A percentile compares a stretch with the other conserved stretches of the same genome.
Conservation (phyloP, 306 rosid species). For the cucumber (Cucumis sativus) region DNA sequence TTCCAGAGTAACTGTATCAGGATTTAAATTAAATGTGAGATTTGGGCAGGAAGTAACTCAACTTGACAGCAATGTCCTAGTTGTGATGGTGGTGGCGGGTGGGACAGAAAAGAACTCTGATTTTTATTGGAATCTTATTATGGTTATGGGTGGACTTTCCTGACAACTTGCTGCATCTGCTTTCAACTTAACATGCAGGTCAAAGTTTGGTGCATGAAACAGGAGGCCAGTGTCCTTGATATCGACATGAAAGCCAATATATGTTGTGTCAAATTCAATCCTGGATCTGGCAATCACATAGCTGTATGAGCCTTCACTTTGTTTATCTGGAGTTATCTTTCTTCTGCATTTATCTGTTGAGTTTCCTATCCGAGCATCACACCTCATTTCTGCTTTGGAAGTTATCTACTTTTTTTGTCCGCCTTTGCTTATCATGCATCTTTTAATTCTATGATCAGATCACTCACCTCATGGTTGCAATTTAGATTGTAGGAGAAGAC, state of each 20-base stretch:
- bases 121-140: background rate
- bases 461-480: background rate
- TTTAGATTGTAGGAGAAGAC: background rate
- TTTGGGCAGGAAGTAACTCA: background rate
- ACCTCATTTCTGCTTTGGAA: background rate
- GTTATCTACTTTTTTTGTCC: background rate
- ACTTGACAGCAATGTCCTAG: background rate
- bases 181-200: constrained; percentile 41
- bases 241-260: constrained; percentile 99
- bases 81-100: background rate
- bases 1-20: background rate
- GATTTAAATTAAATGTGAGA: background rate
- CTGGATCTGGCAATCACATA: constrained; percentile 81
- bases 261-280: constrained; percentile 93
- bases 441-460: background rate
- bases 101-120: background rate
- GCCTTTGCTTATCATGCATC: background rate
- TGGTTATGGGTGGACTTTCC: background rate
- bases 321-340: constrained; percentile 10
- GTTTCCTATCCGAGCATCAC: background rate
- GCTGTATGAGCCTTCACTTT: constrained; percentile 48
- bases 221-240: constrained; percentile 80
- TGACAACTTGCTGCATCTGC: background rate
- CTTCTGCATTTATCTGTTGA: constrained; percentile 3
- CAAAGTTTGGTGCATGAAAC: constrained; percentile 90